Evolutionary conservation across 75 land plant genomes (phyloP), one percentile per base, ranked within the genome.

Genomic region (Adiantum capillusveneris): DNA sequence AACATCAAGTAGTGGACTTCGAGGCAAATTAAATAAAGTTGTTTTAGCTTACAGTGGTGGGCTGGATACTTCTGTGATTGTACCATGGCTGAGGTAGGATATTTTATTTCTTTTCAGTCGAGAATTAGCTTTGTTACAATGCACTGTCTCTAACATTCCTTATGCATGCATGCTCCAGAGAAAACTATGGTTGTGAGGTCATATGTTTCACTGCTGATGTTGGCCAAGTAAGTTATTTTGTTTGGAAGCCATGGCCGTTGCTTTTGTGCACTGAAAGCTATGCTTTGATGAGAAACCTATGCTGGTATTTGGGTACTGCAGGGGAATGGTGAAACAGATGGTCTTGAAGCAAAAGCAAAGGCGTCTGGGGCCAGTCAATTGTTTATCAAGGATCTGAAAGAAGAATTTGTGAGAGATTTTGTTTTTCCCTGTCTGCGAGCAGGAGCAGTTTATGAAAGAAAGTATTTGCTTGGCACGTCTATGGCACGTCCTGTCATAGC

Each of bases 401-500:
- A 95, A 66, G 99, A 95, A 62, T 95, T 95, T 77, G 99, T 95
- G 19, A 79, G 63, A 52, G 97, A 90, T 50, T 95, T 68, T 62
- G 76, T 95, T 28, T 95, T 75, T 50, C 99, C 99, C 50, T 95
- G 99, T 66, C 62, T 95, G 61, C 76, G 97, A 59, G 99, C 99
- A 52, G 99, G 99, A 66, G 99, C 99, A 13, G 66, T 90, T 25
- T 95, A 95, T 66, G 99, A 95, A 60, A 77, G 99, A 41, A 95
- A 90, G 62, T 95, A 95, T 71, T 64, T 90, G 72, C 81, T 95
- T 52, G 99, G 99, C 25, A 95, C 99, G 12, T 89, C 98, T 56
- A 95, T 95, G 99, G 99, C 99, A 44, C 96, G 99, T 14, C 99
- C 99, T 57, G 83, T 95, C 50, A 95, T 95, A 73, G 99, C 97